Evolutionary conservation across 2,329 filamentous ascomycete genomes (phyloP).

Genomic region (Purpureocillium lavendulum): DNA sequence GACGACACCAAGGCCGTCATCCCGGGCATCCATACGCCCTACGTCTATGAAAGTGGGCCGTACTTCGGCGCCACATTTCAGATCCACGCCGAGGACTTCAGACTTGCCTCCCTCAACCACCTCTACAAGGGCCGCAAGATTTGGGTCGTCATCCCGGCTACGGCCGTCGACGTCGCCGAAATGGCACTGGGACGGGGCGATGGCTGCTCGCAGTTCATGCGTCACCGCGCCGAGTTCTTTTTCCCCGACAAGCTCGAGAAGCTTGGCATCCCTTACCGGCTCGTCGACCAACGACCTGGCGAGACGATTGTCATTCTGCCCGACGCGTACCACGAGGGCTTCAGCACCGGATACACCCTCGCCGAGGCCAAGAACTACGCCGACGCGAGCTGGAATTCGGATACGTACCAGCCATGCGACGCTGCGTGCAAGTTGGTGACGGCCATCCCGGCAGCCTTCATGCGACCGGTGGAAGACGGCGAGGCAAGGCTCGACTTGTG

Average conservation of each 20-base stretch:
- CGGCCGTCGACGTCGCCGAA: conserved; percentile 25
- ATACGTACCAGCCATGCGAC: conserved; percentile 26
- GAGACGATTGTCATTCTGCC: conserved; percentile 31
- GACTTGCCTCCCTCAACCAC: conserved; percentile 28
- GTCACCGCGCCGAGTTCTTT: conserved; percentile 30
- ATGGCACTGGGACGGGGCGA: conserved; percentile 21
- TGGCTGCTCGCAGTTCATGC: conserved; percentile 31
- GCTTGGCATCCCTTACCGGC: conserved; percentile 26
- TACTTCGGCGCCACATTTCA: conserved; percentile 30
- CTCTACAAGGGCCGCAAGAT: conserved; percentile 31
- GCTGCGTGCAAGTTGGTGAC: conserved; percentile 22
- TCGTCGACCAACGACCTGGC: conserved; percentile 28
- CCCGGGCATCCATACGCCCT: conserved; percentile 30
- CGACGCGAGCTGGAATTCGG: conserved; percentile 24
- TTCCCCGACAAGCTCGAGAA: conserved; percentile 30
- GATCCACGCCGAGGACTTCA: conserved; percentile 31
- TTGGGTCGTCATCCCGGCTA: conserved; percentile 28
- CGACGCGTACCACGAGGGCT: conserved; percentile 31
- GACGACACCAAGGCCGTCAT: conserved; percentile 28
- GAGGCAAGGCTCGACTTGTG: conserved; percentile 26
- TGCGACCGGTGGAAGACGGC: conserved; percentile 21
- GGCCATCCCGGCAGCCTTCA: conserved; percentile 25
- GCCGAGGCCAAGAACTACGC: conserved; percentile 32
- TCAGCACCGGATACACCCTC: conserved; percentile 32
- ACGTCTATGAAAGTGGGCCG: conserved; percentile 30